phyloP scores from a whole-genome alignment of 768 basidiomycete genomes.

The Astraeus odoratus region DNA sequence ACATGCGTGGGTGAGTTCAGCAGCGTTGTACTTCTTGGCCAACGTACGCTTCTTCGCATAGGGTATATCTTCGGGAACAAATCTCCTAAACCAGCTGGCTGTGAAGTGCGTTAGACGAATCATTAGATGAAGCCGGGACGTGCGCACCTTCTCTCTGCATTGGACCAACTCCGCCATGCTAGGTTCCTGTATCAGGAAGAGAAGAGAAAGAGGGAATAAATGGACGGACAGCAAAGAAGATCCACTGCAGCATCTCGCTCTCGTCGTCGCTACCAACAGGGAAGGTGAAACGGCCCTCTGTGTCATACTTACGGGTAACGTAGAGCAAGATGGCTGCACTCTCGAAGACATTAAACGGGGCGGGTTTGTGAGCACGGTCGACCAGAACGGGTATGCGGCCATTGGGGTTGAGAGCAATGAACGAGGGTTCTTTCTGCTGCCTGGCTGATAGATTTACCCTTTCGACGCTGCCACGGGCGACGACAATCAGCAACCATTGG shows the following conservation, averaged over 20 bases:
- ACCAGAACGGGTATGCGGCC: constrained; percentile 65
- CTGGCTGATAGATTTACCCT: constrained; percentile 54
- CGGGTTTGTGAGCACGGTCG: constrained; percentile 44
- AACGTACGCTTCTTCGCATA: constrained; percentile 59
- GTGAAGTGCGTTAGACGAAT: background rate
- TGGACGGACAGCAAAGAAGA: constrained; percentile 65
- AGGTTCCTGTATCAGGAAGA: constrained; percentile 2
- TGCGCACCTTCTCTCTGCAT: constrained; percentile 68
- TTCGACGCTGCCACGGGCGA: constrained; percentile 38
- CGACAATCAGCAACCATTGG: background rate
- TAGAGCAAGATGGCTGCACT: constrained; percentile 80
- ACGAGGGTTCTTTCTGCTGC: constrained; percentile 80
- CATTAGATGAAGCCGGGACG: background rate
- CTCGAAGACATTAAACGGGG: constrained; percentile 67
- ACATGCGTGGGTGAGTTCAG: constrained; percentile 9
- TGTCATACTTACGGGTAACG: constrained; percentile 76
- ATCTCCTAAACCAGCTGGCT: constrained; percentile 67
- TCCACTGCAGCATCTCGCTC: constrained; percentile 77
- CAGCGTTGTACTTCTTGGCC: background rate
- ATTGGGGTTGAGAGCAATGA: constrained; percentile 67
- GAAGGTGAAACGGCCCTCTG: constrained; percentile 63
- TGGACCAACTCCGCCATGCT: constrained; percentile 82
- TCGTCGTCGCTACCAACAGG: constrained; percentile 52
- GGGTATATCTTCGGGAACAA: constrained; percentile 59
- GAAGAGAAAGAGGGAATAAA: too few relatives aligned